Conservation (phyloP, 768 basidiomycete genomes). For the Lentinula raphanica region DNA sequence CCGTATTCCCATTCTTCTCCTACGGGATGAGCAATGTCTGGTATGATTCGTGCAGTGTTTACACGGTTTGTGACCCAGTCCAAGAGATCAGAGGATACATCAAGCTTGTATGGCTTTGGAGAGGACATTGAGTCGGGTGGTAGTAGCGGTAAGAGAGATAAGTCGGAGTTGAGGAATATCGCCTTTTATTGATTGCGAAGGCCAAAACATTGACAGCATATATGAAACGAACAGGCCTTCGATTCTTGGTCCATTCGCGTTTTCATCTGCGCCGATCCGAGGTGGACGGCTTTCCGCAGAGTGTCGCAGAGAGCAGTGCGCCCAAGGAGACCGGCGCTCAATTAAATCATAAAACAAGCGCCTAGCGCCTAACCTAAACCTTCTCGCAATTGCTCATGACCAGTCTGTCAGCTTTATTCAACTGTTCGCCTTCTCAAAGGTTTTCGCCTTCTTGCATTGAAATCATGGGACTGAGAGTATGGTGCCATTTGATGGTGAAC, state of each 20-base stretch:
- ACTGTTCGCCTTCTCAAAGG: too few species aligned
- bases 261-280: not conserved
- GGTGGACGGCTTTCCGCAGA: not conserved
- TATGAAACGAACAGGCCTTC: not conserved
- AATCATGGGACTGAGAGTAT: not conserved
- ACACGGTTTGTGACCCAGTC: slow-evolving; percentile 38
- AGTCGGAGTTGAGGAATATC: too few species aligned
- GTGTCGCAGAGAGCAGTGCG: too few species aligned
- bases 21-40: slow-evolving; percentile 40
- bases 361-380: too few species aligned
- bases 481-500: not conserved
- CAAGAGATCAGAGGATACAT: slow-evolving; percentile 33
- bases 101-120: slow-evolving; percentile 33
- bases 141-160: not conserved
- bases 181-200: not conserved
- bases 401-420: too few species aligned
- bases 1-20: slow-evolving; percentile 46
- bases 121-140: not conserved
- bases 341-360: too few species aligned
- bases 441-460: not conserved
- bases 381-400: too few species aligned
- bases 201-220: not conserved
- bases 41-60: slow-evolving; percentile 33
- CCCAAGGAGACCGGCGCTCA: too few species aligned
- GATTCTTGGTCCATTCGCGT: not conserved